Evolutionary conservation across 306 rosid species (phyloP), one percentile per base, ranked within the genome.

Genomic region (Pyrus communis): DNA sequence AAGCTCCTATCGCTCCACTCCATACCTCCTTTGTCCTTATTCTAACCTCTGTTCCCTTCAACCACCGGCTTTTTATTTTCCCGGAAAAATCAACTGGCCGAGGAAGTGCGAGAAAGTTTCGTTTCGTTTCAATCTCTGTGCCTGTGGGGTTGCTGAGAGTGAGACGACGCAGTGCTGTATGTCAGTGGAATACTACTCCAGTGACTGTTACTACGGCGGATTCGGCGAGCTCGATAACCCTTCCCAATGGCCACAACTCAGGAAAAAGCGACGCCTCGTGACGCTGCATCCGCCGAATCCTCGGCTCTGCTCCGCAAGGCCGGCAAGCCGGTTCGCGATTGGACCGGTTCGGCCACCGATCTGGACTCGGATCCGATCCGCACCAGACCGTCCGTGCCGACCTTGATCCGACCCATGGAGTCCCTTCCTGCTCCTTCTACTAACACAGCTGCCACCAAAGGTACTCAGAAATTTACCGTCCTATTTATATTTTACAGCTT

Each of bases 191-290:
- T 22, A 58, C 75, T 87, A 87, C 80, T 86, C 80, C 90, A 84
- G 83, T 83, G 90, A 75, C 21, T 80, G 82, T 75, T 87, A 78
- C 85, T 74, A 69, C 89, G 82, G 85, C 65, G 78, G 87, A 80
- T 86, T 75, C 89, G 86, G 85, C 81, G 89, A 89, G 83, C 89
- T 91, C 19, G 89, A 85, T 61, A 91, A 91, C 78, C 96, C 96
- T 76, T 77, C 84, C 25, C 96, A 91, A 91, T 91, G 96, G 96
- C 96, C 93, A 33, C 93, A 91, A 77, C 87, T 91, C 90, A 83
- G 96, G 87, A 89, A 89, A 89, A 91, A 84, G 60, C 92, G 93
- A 86, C 93, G 96, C 93, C 51, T 68, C 84, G 84, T 72, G 84
- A 78, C 19, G 76, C 70, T 28, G 5, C 73, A 67, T 67, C 69